Percentiles rank a stretch among this genome's conserved stretches.
phyloP scores from a whole-genome alignment of 192 early-diverging fungal species.

The Coemansia sp. region DNA sequence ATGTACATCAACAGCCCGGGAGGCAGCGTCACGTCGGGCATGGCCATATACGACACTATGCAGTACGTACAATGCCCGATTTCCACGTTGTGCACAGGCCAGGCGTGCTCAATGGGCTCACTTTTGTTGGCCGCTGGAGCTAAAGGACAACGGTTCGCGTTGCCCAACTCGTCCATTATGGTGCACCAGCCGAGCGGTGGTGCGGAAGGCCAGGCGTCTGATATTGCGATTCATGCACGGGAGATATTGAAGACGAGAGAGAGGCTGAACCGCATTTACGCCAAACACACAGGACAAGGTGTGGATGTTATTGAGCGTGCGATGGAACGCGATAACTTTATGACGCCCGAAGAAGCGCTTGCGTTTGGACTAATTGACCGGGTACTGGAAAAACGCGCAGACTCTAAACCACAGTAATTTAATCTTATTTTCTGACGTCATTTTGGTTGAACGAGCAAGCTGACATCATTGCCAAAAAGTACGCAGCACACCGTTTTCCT shows the following conservation, averaged over 20 bases:
- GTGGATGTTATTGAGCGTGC: constrained; percentile 80
- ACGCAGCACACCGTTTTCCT: no score
- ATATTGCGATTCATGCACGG: constrained; percentile 95
- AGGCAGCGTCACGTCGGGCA: constrained; percentile 90
- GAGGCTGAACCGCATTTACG: constrained; percentile 82
- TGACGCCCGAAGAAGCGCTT: constrained; percentile 85
- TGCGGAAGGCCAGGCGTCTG: constrained; percentile 89
- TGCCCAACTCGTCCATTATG: constrained; percentile 94
- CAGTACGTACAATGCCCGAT: constrained; percentile 94
- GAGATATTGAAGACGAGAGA: constrained; percentile 89
- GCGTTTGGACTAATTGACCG: constrained; percentile 91
- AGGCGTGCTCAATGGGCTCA: constrained; percentile 98
- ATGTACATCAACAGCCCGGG: constrained; percentile 99
- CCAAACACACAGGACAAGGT: constrained; percentile 80
- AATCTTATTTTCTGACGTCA: no score
- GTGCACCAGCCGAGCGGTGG: constrained; percentile 98
- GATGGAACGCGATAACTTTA: constrained; percentile 95
- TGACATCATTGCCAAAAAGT: no score
- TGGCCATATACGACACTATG: constrained; percentile 90
- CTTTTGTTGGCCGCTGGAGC: constrained; percentile 88
- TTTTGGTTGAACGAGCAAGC: no score
- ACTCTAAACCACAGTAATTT: not conserved
- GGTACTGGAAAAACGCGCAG: constrained; percentile 71
- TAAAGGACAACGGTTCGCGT: constrained; percentile 77
- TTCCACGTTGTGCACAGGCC: constrained; percentile 91